Conservation (phyloP, 805 yeast species). For the Ogataea henricii region DNA sequence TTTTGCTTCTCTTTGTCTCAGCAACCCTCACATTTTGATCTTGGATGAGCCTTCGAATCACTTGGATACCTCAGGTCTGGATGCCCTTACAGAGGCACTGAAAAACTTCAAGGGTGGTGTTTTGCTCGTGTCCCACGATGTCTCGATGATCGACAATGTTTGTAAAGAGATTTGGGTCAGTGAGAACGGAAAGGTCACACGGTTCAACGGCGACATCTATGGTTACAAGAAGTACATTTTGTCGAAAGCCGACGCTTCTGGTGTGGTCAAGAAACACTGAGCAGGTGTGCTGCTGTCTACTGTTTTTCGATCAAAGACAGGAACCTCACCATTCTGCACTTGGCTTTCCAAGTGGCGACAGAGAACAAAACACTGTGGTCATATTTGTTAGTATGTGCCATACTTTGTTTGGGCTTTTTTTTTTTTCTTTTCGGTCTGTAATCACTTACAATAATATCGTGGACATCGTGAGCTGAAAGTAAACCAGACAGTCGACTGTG, state of each 20-base stretch:
- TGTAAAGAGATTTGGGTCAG: conserved; percentile 96
- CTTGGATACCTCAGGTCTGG: conserved; percentile 96
- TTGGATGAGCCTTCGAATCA: conserved; percentile 98
- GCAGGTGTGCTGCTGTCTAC: background rate
- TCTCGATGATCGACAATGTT: conserved; percentile 80
- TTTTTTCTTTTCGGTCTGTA: background rate
- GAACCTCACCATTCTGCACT: conserved; percentile 5
- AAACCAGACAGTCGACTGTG: conserved; percentile 17
- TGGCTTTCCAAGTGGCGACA: conserved; percentile 14
- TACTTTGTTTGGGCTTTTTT: too few relatives aligned
- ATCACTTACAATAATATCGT: conserved; percentile 6
- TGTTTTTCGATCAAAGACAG: conserved; percentile 2
- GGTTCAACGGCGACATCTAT: conserved; percentile 78
- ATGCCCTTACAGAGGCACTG: conserved; percentile 90
- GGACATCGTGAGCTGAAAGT: conserved; percentile 13
- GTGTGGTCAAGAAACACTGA: conserved; percentile 88
- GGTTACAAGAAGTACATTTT: conserved; percentile 90
- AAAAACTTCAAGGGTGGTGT: conserved; percentile 92
- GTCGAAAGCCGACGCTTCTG: conserved; percentile 72
- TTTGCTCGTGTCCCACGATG: conserved; percentile 97
- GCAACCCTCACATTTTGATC: conserved; percentile 86
- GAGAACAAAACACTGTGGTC: conserved; percentile 12
- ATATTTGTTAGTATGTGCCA: too few relatives aligned
- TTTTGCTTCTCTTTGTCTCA: conserved; percentile 90
- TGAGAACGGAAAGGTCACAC: conserved; percentile 77